These are phyloP conservation scores for Podospora comata DNA, from an alignment of 495 filamentous ascomycete genomes.

Conservation along the genomic window DNA sequence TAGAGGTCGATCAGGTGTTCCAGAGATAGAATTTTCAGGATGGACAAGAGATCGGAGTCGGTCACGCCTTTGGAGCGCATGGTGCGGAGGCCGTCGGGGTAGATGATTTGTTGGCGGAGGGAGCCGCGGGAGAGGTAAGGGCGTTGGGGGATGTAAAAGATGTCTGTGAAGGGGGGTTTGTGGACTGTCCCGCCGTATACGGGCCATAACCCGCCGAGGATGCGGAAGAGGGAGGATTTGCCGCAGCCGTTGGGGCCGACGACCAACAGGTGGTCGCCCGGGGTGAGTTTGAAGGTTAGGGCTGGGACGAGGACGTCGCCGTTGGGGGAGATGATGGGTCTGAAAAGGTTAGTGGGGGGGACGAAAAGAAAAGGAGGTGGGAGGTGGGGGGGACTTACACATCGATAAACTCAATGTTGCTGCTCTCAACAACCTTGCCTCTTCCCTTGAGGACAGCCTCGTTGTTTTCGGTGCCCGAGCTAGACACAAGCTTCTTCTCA, in stretches of 20 bases:
- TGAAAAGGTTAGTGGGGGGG: conserved; percentile 13
- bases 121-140: conserved; percentile 88
- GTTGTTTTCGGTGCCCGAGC: conserved; percentile 72
- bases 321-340: conserved; percentile 94
- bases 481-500: conserved; percentile 92
- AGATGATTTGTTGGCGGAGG: conserved; percentile 92
- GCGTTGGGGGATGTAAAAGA: conserved; percentile 97
- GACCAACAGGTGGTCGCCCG: conserved; percentile 87
- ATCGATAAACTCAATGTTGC: conserved; percentile 79
- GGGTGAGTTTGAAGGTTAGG: conserved; percentile 80
- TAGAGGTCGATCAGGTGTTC: conserved; percentile 78
- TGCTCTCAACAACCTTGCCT: conserved; percentile 71
- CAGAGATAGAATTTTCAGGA: conserved; percentile 76
- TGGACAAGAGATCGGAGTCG: conserved; percentile 72
- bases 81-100: conserved; percentile 82
- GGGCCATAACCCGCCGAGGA: conserved; percentile 96
- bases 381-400: conserved; percentile 49
- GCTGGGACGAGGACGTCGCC: conserved; percentile 83
- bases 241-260: conserved; percentile 97
- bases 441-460: conserved; percentile 74
- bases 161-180: conserved; percentile 83
- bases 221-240: conserved; percentile 92
- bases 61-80: conserved; percentile 83
- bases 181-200: conserved; percentile 91
- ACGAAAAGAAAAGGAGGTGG: not conserved